Evolutionary conservation across 352 stramenopile genomes (phyloP).

Genomic region (Stramenopiles sp.): DNA sequence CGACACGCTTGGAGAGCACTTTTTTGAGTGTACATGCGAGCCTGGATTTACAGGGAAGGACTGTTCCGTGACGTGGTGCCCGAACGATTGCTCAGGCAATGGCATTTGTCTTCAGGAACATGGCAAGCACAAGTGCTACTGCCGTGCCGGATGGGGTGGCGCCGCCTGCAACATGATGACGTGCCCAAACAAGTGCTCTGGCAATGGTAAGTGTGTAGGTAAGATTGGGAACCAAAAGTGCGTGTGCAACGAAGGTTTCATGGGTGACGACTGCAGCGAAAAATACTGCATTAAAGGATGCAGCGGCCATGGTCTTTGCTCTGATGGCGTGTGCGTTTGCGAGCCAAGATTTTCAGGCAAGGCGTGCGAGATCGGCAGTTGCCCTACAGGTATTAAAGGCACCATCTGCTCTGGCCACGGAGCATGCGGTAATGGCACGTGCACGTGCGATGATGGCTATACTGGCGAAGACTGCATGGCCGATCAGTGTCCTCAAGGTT

Average conservation of each 20-base stretch:
- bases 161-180: not conserved
- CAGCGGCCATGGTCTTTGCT: not conserved
- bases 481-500: not conserved
- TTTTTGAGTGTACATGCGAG: not conserved
- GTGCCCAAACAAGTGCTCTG: not conserved
- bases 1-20: not conserved
- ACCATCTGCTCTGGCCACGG: not conserved
- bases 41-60: not conserved
- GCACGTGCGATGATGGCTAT: not conserved
- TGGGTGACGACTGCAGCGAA: not conserved
- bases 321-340: not conserved
- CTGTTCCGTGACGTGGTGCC: not conserved
- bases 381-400: not conserved
- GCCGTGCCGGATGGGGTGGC: not conserved
- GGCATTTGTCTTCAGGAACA: not conserved
- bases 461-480: not conserved
- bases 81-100: not conserved
- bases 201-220: not conserved
- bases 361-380: not conserved
- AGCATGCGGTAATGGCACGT: not conserved
- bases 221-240: not conserved
- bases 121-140: not conserved
- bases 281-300: constrained; percentile 2
- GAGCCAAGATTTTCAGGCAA: not conserved
- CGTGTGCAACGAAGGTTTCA: not conserved